These are phyloP conservation scores for Aquilaria malaccensis DNA, from an alignment of 345 rosid genomes.

Conservation along the genomic window DNA sequence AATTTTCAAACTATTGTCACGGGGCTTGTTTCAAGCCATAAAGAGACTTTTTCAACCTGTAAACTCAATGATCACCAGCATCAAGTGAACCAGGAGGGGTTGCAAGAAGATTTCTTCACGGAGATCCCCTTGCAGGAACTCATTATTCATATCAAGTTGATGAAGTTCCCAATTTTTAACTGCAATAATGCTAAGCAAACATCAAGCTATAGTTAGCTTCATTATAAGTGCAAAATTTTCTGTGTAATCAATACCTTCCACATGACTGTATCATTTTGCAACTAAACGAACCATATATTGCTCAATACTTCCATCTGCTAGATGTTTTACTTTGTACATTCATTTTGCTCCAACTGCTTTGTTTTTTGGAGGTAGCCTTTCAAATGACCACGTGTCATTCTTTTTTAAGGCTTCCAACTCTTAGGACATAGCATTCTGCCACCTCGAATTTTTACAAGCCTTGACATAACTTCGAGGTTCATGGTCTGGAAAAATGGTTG, in stretches of 20 bases:
- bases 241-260: background rate
- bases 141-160: too few relatives aligned
- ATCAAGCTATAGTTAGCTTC: background rate
- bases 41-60: background rate
- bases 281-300: background rate
- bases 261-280: background rate
- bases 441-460: too few relatives aligned
- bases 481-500: too few relatives aligned
- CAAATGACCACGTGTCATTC: too few relatives aligned
- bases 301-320: background rate
- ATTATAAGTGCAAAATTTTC: background rate
- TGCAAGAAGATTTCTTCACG: background rate
- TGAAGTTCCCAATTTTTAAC: background rate
- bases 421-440: too few relatives aligned
- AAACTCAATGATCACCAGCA: background rate
- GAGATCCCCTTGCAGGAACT: background rate
- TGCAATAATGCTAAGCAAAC: background rate
- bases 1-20: background rate
- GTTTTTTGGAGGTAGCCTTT: too few relatives aligned
- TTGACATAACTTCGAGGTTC: too few relatives aligned
- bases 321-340: too few relatives aligned
- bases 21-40: background rate
- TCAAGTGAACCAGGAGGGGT: background rate
- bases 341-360: background rate
- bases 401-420: too few relatives aligned